Conservation (phyloP, 345 rosid genomes). For the Leavenworthia alabamica region DNA sequence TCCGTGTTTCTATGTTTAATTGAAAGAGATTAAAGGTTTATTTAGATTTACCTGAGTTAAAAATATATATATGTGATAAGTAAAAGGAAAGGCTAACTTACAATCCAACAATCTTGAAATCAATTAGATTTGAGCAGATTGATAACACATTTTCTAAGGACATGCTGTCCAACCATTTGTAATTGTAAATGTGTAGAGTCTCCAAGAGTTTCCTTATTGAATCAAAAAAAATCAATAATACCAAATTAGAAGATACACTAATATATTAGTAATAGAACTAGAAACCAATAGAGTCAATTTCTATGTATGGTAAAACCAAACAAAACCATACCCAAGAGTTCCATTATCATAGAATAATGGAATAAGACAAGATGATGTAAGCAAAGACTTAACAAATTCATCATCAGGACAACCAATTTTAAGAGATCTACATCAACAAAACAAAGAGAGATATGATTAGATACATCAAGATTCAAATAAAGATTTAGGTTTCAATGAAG, state of each 20-base stretch:
- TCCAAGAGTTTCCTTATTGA: constrained; percentile 47
- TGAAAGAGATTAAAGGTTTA: no score
- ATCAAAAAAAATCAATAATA: background rate
- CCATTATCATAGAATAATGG: constrained; percentile 30
- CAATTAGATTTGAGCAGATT: constrained; percentile 55
- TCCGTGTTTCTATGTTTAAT: no score
- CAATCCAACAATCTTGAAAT: constrained; percentile 80
- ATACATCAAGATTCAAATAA: background rate
- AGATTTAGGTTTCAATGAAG: background rate
- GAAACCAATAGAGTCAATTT: background rate
- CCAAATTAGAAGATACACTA: constrained; percentile 9
- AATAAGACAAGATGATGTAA: constrained; percentile 54
- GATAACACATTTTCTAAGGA: constrained; percentile 47
- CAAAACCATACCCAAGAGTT: background rate
- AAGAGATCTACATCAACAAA: constrained; percentile 45
- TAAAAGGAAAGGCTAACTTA: constrained; percentile 37
- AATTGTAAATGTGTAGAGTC: constrained; percentile 60
- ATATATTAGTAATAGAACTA: no score
- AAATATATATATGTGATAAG: no score
- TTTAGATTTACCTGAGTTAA: no score
- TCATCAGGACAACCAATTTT: constrained; percentile 50
- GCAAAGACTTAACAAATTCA: constrained; percentile 29
- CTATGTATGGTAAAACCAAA: background rate
- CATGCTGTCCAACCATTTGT: constrained; percentile 47
- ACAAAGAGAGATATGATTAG: background rate